Conservation (phyloP, 805 yeast genomes). For the Vanderwaltozyma yarrowii region DNA sequence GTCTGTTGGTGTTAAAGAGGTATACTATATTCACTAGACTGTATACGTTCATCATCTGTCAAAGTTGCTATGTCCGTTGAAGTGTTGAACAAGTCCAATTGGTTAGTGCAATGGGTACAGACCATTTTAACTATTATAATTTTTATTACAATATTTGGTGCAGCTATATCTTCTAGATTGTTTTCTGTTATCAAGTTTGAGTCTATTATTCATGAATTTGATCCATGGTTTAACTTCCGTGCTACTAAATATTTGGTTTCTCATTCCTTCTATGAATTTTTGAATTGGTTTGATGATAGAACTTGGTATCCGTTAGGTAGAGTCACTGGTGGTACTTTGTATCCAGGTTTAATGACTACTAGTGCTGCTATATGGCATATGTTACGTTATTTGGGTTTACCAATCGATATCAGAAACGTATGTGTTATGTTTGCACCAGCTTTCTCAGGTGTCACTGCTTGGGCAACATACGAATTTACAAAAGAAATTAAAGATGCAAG, state of each 20-base stretch:
- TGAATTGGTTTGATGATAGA: slow-evolving; percentile 97
- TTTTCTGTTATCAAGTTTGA: slow-evolving; percentile 96
- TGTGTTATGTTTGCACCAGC: slow-evolving; percentile 97
- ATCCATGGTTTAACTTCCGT: slow-evolving; percentile 92
- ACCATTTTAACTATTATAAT: slow-evolving; percentile 47
- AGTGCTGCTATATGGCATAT: slow-evolving; percentile 81
- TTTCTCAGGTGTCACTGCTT: slow-evolving; percentile 85
- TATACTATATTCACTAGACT: too few relatives aligned
- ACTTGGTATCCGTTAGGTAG: slow-evolving; percentile 99
- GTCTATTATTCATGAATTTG: slow-evolving; percentile 94
- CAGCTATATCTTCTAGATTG: slow-evolving; percentile 83
- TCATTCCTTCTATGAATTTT: slow-evolving; percentile 78
- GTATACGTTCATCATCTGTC: too few relatives aligned
- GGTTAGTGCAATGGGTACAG: slow-evolving; percentile 10
- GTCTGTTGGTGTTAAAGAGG: too few relatives aligned
- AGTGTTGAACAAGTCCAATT: background rate
- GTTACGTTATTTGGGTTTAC: slow-evolving; percentile 56
- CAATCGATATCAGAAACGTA: slow-evolving; percentile 88
- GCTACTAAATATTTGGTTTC: slow-evolving; percentile 88
- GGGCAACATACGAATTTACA: slow-evolving; percentile 79
- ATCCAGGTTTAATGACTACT: slow-evolving; percentile 98
- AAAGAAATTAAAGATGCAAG: slow-evolving; percentile 80
- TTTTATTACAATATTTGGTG: slow-evolving; percentile 72
- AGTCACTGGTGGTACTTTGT: slow-evolving; percentile 97
- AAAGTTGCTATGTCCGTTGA: background rate